Base-by-base conservation (phyloP, 2,329 filamentous ascomycete species). In the Erysiphe pulchra region DNA sequence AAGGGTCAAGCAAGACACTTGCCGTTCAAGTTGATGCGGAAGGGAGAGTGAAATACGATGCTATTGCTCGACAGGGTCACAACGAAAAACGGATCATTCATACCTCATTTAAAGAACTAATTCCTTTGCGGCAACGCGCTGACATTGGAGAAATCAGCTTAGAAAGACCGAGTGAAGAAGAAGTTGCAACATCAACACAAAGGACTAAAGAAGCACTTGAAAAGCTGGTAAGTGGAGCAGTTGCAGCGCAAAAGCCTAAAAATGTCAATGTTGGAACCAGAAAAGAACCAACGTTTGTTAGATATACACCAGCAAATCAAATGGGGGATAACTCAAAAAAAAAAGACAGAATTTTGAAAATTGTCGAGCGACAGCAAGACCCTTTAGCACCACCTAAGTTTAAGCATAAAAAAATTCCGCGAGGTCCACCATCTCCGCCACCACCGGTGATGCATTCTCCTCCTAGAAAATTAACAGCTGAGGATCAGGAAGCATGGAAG, bases 341-440 rank as follows among this genome's bases (percentile, higher is more conserved):
- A 64, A 83, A 85, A 55, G 86, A 95, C 56, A 77, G 90, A 13
- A 93, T 98, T 52, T 92, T 98, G 74, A 95, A 95, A 67, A 95
- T 98, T 62, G 84, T 94, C 34, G 84, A 94, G 61, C 71, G 84
- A 47, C 87, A 95, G 60, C 71, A 79, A 53, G 90, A 98, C 62
- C 90, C 90, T 0, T 81, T 94, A 79, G 87, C 94, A 58, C 90
- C 90, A 1, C 87, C 90, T 1, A 95, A 94, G 57, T 94, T 95
- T 66, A 95, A 95, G 63, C 84, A 94, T 65, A 95, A 95, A 69
- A 93, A 94, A 65, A 92, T 98, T 47, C 87, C 87, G 10, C 74
- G 84, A 54, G 86, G 87, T 33, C 86, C 90, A 10, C 86, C 87
- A 0, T 90, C 80, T 44, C 90, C 90, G 2, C 90, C 90, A 1